Evolutionary conservation across 441 rosid species (phyloP), one percentile per base, ranked within the genome.

Genomic region (Kokia cookei): DNA sequence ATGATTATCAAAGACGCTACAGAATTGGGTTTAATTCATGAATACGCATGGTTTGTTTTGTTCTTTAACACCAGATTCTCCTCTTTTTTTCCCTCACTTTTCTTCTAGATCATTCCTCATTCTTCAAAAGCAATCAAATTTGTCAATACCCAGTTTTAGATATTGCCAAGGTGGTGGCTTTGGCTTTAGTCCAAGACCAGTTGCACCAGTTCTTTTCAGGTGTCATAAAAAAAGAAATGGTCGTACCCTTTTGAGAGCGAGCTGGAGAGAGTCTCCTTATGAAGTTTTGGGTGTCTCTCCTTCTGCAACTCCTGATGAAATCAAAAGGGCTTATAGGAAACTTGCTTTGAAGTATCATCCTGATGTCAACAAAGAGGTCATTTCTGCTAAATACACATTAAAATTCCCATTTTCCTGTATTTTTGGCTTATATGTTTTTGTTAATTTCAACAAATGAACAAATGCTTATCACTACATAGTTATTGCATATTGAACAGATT

Each of bases 331-430:
- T 81, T 95, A 95, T 65, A 86, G 99, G 78, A 95, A 86, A 86
- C 97, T 95, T 78, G 99, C 99, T 82, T 82, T 95, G 75, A 93
- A 89, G 86, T 93, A 83, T 80, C 97, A 95, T 73, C 98, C 99
- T 72, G 98, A 95, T 82, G 97, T 95, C 65, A 95, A 95, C 78
- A 93, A 93, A 80, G 92, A 90, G 98, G 98, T 92, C 76, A 35
- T 71, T 55, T 14, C 29, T 55, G 60, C 10, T 26, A 55, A 55
- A 22, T 8, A 22, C 12, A 55, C 29, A 55, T 22, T 55, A 55
- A 55, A 55, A 1, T 22, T 55, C 60, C 60, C 27, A 19, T 22
- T 22, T 8, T 26, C 29, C 60, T 22, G 14, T 55, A 55, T 22
- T 55, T 43, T 55, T 55, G 29, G 29, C 60, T 55, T 22, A 19